Evolutionary conservation across 192 early-diverging fungal species (phyloP), one percentile per base, ranked within the genome.

Genomic region (Linnemannia elongata): DNA sequence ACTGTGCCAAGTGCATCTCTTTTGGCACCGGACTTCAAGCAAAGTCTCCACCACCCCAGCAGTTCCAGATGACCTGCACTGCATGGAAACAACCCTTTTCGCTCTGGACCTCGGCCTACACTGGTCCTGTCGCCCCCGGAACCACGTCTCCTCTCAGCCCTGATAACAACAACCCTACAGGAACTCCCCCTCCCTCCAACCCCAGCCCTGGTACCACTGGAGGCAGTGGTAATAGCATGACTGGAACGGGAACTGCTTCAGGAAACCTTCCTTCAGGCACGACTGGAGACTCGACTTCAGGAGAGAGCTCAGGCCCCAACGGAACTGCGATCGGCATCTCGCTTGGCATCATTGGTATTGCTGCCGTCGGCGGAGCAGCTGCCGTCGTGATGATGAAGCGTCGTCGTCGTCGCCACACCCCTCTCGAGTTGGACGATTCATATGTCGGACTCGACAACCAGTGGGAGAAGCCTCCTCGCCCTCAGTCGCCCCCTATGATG

Each of bases 251-350:
- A 8, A 66, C 60, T 33, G 17, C 6, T 10, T 66, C 60, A 15
- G 60, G 60, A 33, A 15, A 0, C 54, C 30, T 41, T 2, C 54
- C 52, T 5, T 27, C 73, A 17, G 27, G 47, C 52, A 41, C 74
- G 18, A 39, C 44, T 68, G 60, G 72, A 41, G 17, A 27, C 54
- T 71, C 79, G 6, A 18, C 44, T 1, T 36, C 39, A 15, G 57
- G 17, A 20, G 82, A 41, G 55, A 18, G 60, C 22, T 47, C 69
- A 2, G 83, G 83, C 18, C 75, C 75, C 57, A 81, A 57, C 18
- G 75, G 79, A 2, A 77, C 84, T 6, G 84, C 84, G 13, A 77
- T 86, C 69, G 84, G 84, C 1, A 86, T 86, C 49, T 86, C 84
- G 41, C 17, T 86, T 10, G 84, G 84, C 7, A 80, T 86, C 68